Evolutionary conservation across 2,329 filamentous ascomycete genomes (phyloP), one percentile per base, ranked within the genome.

Genomic region (Neonectria hederae): DNA sequence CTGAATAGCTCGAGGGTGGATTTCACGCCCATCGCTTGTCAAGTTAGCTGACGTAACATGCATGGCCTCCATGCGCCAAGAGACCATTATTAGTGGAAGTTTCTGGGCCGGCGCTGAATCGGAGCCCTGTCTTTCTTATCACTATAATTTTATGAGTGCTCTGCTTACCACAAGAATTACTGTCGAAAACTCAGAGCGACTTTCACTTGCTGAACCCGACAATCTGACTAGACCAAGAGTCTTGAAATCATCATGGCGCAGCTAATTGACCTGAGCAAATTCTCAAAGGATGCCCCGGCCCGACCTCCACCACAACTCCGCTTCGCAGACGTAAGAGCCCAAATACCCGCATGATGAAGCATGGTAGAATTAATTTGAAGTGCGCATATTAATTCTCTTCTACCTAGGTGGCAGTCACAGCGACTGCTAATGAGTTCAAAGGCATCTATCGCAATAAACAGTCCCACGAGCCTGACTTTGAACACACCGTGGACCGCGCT

Each of bases 371-470:
- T 8, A 3, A 14, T 35, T 21, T 13, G 7, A 11, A n/a, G 2
- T 17, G 13, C n/a, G 5, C 8, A 19, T 9, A 21, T 19, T 60
- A 40, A 60, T 19, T 2, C 3, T 14, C 26, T n/a, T n/a, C 14
- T 38, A 17, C 6, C 35, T 5, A 79, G 77, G 77, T 79, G 9
- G 78, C 78, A 17, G 77, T 79, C 2, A 80, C 78, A 10, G 77
- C 77, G 19, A 79, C 78, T 11, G 78, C 78, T 0, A 77, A 78
- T 9, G 81, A 86, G 62, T 85, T 84, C 59, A 78, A 80, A n/a
- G 84, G 83, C 14, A 77, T 83, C 59, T 86, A 86, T 63, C 80
- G 83, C 7, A 78, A 77, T 63, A 85, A 85, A 63, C 77, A 83
- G 62, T 82, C 83, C 54, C 83, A 85, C 53, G 72, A 77, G 4